A percentile compares a stretch with the other conserved stretches of the same genome.
phyloP scores from a whole-genome alignment of 208 protist genomes.

The Crithidia sp. region DNA sequence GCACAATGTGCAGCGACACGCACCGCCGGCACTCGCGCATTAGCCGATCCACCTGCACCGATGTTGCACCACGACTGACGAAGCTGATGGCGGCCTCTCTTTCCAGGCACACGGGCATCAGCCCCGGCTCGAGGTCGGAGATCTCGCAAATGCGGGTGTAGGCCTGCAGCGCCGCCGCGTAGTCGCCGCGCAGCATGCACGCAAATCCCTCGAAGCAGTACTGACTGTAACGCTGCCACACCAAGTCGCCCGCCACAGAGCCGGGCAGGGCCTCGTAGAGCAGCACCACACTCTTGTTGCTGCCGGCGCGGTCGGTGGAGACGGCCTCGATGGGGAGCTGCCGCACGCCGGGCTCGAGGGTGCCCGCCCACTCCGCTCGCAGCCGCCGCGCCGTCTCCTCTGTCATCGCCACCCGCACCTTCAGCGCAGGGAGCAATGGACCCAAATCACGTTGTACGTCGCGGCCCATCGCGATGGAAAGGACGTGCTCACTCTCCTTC shows the following conservation, averaged over 20 bases:
- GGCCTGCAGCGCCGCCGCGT: constrained; percentile 33
- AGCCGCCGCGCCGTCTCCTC: constrained; percentile 48
- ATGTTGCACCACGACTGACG: constrained; percentile 6
- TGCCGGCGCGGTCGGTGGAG: background rate
- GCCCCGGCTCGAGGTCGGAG: constrained; percentile 19
- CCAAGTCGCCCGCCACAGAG: constrained; percentile 9
- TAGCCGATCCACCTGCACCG: constrained; percentile 21
- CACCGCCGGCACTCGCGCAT: constrained; percentile 16
- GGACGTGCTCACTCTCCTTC: constrained; percentile 15
- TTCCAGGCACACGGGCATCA: constrained; percentile 16
- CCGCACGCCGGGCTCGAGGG: background rate
- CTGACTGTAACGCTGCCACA: constrained; percentile 32
- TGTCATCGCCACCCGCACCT: constrained; percentile 35
- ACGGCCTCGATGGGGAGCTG: background rate
- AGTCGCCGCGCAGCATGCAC: constrained; percentile 51
- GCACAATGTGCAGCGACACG: background rate
- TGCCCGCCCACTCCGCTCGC: constrained; percentile 5
- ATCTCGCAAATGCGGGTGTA: constrained; percentile 26
- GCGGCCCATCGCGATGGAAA: constrained; percentile 32
- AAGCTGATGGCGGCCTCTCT: constrained; percentile 14
- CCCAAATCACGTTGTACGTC: constrained; percentile 31
- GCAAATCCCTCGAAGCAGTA: constrained; percentile 37
- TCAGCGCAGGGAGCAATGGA: constrained; percentile 26
- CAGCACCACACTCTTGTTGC: constrained; percentile 24
- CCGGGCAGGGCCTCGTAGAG: constrained; percentile 39